Evolutionary conservation across 306 rosid genomes (phyloP).

Genomic region (Trifolium repens): DNA sequence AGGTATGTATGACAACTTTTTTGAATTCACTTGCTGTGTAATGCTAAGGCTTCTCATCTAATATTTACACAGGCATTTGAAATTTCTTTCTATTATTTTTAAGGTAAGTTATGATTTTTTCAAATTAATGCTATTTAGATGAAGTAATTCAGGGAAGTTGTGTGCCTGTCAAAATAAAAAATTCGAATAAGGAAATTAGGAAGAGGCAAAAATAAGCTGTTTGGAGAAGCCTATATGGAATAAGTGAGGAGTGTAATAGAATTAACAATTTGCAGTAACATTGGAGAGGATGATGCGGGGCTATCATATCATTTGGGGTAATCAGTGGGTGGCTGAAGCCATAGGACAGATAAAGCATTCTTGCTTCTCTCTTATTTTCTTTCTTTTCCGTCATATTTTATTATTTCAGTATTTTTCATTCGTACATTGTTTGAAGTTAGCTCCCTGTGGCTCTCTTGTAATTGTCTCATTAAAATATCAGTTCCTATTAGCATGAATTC

Average conservation of each 20-base stretch:
- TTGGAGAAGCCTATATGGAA: background rate
- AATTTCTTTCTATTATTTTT: background rate
- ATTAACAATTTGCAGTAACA: background rate
- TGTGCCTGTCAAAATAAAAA: background rate
- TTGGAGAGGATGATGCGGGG: constrained; percentile 6
- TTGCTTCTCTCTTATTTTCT: background rate
- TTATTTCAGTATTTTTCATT: background rate
- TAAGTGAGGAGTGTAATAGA: background rate
- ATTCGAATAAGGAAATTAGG: background rate
- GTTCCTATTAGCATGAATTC: constrained; percentile 14
- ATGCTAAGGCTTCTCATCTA: constrained; percentile 29
- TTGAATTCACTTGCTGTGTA: constrained; percentile 1
- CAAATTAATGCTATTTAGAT: constrained; percentile 2
- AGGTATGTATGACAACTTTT: background rate
- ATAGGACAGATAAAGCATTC: background rate
- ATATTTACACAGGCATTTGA: constrained; percentile 14
- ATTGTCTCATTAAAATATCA: background rate
- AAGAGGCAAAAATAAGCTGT: background rate
- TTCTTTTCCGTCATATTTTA: background rate
- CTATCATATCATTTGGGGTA: background rate
- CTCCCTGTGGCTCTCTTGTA: background rate
- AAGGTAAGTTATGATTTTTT: constrained; percentile 18
- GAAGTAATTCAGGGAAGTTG: background rate
- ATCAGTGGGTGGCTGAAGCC: background rate
- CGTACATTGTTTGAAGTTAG: background rate